Evolutionary conservation across 352 stramenopile species (phyloP).

Genomic region (Phytophthora uliginosa): DNA sequence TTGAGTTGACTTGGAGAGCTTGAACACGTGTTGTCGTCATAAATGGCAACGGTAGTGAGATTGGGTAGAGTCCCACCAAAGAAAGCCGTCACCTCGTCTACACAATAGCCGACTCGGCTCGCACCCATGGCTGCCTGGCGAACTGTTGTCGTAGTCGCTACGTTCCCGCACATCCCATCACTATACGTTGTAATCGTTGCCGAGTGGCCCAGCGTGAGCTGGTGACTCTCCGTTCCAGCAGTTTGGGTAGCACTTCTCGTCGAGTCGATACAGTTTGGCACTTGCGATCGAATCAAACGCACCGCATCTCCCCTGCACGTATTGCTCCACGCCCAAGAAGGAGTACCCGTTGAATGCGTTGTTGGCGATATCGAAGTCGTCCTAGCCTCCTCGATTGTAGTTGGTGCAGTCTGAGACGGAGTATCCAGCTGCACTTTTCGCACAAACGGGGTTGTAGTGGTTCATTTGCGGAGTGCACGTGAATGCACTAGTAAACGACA

Average conservation of each 20-base stretch:
- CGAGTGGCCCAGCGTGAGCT: constrained; percentile 5
- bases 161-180: neutral
- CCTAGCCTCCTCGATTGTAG: constrained; percentile 2
- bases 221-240: neutral
- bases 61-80: neutral
- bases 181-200: constrained; percentile 11
- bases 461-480: constrained; percentile 6
- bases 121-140: neutral
- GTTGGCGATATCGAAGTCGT: constrained; percentile 6
- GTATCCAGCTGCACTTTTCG: neutral
- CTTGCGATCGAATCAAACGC: neutral
- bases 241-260: constrained; percentile 18
- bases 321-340: constrained; percentile 12
- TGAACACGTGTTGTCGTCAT: constrained; percentile 16
- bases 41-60: constrained; percentile 1
- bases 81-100: constrained; percentile 9
- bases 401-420: constrained; percentile 15
- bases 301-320: neutral
- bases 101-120: neutral
- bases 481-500: neutral
- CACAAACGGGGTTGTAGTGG: constrained; percentile 12
- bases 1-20: neutral
- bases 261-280: constrained; percentile 1
- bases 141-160: constrained; percentile 2
- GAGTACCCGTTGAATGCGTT: neutral